phyloP scores from a whole-genome alignment of 2,329 filamentous ascomycete species.

The Penicillium sp. region DNA sequence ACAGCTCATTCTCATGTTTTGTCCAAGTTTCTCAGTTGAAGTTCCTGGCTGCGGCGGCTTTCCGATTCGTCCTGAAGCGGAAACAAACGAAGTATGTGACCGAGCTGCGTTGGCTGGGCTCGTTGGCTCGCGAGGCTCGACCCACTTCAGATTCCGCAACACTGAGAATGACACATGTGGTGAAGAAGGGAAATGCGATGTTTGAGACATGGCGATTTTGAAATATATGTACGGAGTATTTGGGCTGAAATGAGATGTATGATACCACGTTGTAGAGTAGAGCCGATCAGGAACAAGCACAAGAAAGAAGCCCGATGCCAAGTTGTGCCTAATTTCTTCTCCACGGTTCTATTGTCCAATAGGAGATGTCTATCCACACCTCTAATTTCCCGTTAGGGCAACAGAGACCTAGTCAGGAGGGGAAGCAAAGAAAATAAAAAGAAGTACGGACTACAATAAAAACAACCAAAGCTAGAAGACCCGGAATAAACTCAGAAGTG shows the following conservation, averaged over 20 bases:
- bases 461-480: neutral
- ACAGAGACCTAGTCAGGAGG: constrained; percentile 16
- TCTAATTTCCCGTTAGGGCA: constrained; percentile 15
- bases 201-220: constrained; percentile 42
- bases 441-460: too few species aligned
- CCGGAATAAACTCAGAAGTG: neutral
- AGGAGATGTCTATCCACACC: constrained; percentile 9
- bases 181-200: constrained; percentile 33
- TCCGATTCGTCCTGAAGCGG: constrained; percentile 64
- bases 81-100: constrained; percentile 70
- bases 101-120: constrained; percentile 69
- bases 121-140: constrained; percentile 46
- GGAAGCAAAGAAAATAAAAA: neutral
- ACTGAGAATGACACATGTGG: constrained; percentile 35
- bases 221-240: too few species aligned
- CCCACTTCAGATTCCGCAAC: constrained; percentile 37
- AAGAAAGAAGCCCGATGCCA: neutral
- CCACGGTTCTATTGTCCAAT: neutral
- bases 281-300: neutral
- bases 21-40: constrained; percentile 62
- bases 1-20: constrained; percentile 53
- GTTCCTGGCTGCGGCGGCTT: constrained; percentile 70
- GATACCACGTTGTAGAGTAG: neutral
- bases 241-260: neutral
- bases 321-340: neutral